Conservation (phyloP, 2,329 filamentous ascomycete genomes). For the Samsoniella hepiali region DNA sequence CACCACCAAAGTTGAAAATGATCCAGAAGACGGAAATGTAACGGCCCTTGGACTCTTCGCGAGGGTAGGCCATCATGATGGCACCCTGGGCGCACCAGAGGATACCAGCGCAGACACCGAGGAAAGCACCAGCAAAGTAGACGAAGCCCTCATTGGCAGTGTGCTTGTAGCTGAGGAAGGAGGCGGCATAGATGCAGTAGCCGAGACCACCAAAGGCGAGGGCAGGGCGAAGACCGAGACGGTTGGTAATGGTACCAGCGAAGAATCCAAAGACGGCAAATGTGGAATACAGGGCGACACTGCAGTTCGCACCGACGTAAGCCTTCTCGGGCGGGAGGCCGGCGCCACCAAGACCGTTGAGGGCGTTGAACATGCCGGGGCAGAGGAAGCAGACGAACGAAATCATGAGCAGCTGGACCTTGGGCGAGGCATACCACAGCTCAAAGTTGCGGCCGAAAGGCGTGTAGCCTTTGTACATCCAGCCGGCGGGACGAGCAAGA, state of each 20-base stretch:
- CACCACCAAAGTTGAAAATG: conserved; percentile 89
- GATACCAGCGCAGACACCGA: conserved; percentile 75
- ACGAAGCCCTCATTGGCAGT: conserved; percentile 66
- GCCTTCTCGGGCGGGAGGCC: conserved; percentile 40
- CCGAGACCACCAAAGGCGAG: conserved; percentile 71
- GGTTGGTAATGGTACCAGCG: conserved; percentile 75
- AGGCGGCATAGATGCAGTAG: conserved; percentile 71
- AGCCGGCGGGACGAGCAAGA: conserved; percentile 45
- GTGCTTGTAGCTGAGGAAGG: conserved; percentile 69
- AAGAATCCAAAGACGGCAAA: conserved; percentile 67
- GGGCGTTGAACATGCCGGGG: conserved; percentile 70
- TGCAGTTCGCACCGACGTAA: conserved; percentile 40
- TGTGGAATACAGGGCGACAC: conserved; percentile 67
- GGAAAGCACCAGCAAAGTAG: conserved; percentile 71
- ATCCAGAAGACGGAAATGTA: conserved; percentile 94
- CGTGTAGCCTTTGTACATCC: conserved; percentile 65
- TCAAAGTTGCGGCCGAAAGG: conserved; percentile 45
- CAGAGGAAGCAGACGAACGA: conserved; percentile 56
- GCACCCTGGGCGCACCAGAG: conserved; percentile 81
- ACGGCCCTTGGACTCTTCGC: conserved; percentile 75
- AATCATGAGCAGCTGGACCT: conserved; percentile 68
- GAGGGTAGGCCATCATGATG: conserved; percentile 87
- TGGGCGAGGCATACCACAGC: conserved; percentile 71
- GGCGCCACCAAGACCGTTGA: conserved; percentile 62
- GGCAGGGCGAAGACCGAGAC: conserved; percentile 65